Percentiles rank a stretch among this genome's conserved stretches.
phyloP scores from a whole-genome alignment of 305 asterid genomes.

The Ilex paraguariensis region DNA sequence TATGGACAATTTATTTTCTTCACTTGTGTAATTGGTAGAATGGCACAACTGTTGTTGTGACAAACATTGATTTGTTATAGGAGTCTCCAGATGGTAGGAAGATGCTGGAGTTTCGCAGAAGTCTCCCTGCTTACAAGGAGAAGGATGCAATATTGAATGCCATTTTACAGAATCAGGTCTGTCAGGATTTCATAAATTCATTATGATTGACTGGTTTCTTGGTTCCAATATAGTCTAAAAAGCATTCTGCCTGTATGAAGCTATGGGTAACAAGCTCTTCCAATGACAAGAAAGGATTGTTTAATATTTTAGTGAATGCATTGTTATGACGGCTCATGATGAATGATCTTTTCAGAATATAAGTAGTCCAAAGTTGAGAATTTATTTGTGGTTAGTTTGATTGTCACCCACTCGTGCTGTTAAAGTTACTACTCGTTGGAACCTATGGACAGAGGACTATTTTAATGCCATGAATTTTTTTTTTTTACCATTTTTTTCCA shows the following conservation, averaged over 20 bases:
- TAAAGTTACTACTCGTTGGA: too few species aligned
- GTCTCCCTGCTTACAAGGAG: slow-evolving; percentile 86
- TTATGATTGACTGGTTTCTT: slow-evolving; percentile 12
- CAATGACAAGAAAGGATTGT: neutral
- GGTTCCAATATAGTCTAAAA: slow-evolving; percentile 9
- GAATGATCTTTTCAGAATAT: too few species aligned
- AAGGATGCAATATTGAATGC: slow-evolving; percentile 67
- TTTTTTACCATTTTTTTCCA: too few species aligned
- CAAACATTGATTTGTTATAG: slow-evolving; percentile 29
- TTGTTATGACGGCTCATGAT: neutral
- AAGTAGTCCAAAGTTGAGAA: too few species aligned
- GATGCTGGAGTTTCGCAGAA: slow-evolving; percentile 65
- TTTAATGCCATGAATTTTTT: too few species aligned
- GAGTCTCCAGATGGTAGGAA: slow-evolving; percentile 73
- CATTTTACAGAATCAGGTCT: slow-evolving; percentile 80
- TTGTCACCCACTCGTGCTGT: too few species aligned
- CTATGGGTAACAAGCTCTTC: neutral
- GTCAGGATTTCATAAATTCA: slow-evolving; percentile 16
- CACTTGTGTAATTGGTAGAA: neutral
- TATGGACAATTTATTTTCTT: too few species aligned
- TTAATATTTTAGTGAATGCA: neutral
- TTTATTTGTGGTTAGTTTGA: too few species aligned
- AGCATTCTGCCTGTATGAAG: neutral
- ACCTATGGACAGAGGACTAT: too few species aligned
- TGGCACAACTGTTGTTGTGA: slow-evolving; percentile 15